A percentile compares a stretch with the other conserved stretches of the same genome.
Evolutionary conservation across 352 stramenopile genomes (phyloP).

Genomic region (Globisporangium paddicum): DNA sequence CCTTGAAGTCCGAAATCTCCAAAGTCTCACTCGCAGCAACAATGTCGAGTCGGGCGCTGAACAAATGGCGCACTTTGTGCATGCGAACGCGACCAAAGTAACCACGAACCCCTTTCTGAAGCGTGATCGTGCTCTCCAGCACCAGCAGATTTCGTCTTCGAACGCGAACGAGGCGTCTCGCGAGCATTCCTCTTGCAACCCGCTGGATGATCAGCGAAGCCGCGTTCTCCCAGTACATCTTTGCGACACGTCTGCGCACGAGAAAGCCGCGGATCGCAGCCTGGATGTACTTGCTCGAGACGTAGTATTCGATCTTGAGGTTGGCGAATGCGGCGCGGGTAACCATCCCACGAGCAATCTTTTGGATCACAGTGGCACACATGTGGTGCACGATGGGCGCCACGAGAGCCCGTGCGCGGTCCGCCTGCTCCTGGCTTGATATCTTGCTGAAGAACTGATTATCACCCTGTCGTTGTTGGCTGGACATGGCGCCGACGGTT

Average conservation of each 20-base stretch:
- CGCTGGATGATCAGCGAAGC: constrained; percentile 61
- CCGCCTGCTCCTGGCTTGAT: constrained; percentile 20
- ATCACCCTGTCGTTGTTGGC: neutral
- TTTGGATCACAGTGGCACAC: constrained; percentile 78
- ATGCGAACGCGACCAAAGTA: constrained; percentile 58
- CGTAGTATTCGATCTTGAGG: constrained; percentile 63
- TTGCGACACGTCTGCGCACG: constrained; percentile 47
- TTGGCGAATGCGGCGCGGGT: constrained; percentile 45
- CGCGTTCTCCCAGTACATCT: constrained; percentile 61
- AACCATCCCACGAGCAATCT: constrained; percentile 63
- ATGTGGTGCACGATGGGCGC: constrained; percentile 50
- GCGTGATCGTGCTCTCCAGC: constrained; percentile 21
- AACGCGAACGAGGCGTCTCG: constrained; percentile 24
- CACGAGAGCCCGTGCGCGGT: constrained; percentile 14
- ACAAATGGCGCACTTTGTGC: constrained; percentile 40
- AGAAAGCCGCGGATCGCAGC: constrained; percentile 63
- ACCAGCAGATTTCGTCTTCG: constrained; percentile 16
- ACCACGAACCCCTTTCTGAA: constrained; percentile 61
- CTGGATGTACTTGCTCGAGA: constrained; percentile 79
- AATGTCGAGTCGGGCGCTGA: constrained; percentile 23
- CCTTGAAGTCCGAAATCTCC: constrained; percentile 34
- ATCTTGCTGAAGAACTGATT: neutral
- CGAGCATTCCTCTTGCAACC: constrained; percentile 44
- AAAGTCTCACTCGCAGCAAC: constrained; percentile 21
- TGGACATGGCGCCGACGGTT: neutral